Evolutionary conservation across 2,329 filamentous ascomycete genomes (phyloP), one percentile per base, ranked within the genome.

Genomic region (Penicillium sp.): DNA sequence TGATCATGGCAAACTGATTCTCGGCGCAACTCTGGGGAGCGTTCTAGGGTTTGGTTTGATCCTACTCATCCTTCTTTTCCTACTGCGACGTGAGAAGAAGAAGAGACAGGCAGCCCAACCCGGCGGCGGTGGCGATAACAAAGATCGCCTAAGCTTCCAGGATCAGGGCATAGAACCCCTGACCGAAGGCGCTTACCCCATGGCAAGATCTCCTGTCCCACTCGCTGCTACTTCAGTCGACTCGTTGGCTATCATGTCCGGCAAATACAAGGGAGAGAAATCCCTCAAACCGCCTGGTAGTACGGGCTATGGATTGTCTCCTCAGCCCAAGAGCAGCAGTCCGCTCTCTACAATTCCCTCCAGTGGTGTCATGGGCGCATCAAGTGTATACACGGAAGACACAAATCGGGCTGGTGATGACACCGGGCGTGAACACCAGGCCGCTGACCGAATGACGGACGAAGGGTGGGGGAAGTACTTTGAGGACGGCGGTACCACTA

Each of bases 11-110:
- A 74, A 80, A 62, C 85, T 85, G 8, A 88, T 96, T 28, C 81
- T 97, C 1, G 92, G 90, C 33, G 89, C 90, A 48, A 89, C 89
- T 0, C 80, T 97, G 1, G 91, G 92, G 12, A 86, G 87, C n/a
- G 85, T 96, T 22, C 83, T 89, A 50, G 91, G 89, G 17, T 77
- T 91, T 50, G 85, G 88, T 19, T 75, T 85, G 0, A 69, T 96
- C 7, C 77, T 95, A n/a, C 80, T 89, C 26, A 71, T 89, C 1
- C 69, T 91, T n/a, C 80, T 97, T 19, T 77, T 94, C 48, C 78
- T 88, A 28, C 75, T 91, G 9, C 58, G 58, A 40, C 61, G 63
- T 14, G 48, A 56, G 25, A 81, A 82, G 63, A 85, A 83, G 69
- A 81, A 82, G 64, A 82, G 78, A 46, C 56, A 64, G n/a, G 41